Percentiles rank a stretch among this genome's conserved stretches.
Conservation (phyloP, 129 eudicot species). For the Arctium lappa region DNA sequence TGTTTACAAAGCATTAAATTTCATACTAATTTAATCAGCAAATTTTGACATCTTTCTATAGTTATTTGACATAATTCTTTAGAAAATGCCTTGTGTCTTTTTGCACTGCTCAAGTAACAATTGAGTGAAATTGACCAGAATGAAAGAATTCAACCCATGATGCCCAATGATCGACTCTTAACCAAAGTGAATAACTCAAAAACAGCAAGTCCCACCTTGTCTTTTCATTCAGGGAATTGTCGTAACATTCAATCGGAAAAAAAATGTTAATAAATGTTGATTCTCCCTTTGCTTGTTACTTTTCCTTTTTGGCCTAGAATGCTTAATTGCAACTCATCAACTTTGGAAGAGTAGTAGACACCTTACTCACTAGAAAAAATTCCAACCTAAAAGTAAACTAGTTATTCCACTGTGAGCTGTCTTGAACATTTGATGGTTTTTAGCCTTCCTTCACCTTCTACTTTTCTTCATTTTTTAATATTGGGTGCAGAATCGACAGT, state of each 20-base stretch:
- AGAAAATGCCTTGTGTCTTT: conserved; percentile 6
- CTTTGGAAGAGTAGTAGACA: conserved; percentile 16
- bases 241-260: neutral
- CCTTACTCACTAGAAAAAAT: conserved; percentile 18
- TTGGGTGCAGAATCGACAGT: conserved; percentile 3
- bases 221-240: conserved; percentile 23
- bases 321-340: neutral
- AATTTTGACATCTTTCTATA: neutral
- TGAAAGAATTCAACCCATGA: conserved; percentile 13
- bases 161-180: conserved; percentile 31
- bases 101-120: conserved; percentile 12
- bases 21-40: neutral
- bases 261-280: conserved; percentile 11
- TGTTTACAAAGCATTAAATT: neutral
- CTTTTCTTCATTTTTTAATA: neutral
- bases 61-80: neutral
- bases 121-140: conserved; percentile 10
- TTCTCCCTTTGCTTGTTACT: conserved; percentile 13
- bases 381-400: conserved; percentile 13
- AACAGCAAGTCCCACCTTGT: conserved; percentile 21
- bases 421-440: conserved; percentile 31
- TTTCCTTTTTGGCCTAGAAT: conserved; percentile 27
- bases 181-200: conserved; percentile 26
- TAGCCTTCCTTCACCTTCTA: neutral
- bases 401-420: conserved; percentile 26